Conservation (phyloP, 352 stramenopile species). For the Pythium rhizo-oryzae region DNA sequence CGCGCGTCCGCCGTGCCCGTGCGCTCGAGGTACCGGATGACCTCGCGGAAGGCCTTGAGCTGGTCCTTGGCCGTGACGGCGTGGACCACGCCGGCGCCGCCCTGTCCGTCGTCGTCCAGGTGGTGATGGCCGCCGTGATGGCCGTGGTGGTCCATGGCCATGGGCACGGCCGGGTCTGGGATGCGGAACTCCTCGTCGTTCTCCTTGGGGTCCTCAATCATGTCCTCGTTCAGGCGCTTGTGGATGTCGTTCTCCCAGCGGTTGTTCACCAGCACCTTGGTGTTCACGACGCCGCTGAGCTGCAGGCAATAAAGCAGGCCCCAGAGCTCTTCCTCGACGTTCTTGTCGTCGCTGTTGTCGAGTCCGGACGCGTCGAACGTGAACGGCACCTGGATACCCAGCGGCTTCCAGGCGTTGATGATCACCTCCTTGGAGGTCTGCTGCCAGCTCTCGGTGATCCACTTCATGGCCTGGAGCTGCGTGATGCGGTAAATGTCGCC, state of each 20-base stretch:
- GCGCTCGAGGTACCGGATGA: conserved; percentile 86
- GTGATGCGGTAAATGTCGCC: conserved; percentile 82
- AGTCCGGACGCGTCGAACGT: conserved; percentile 57
- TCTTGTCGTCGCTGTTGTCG: conserved; percentile 71
- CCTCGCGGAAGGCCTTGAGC: conserved; percentile 84
- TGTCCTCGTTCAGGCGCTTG: conserved; percentile 89
- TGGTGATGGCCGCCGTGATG: conserved; percentile 30
- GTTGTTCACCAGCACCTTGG: conserved; percentile 87
- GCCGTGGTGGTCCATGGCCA: conserved; percentile 35
- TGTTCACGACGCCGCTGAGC: conserved; percentile 84
- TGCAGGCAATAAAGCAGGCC: conserved; percentile 85
- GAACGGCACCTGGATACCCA: conserved; percentile 67
- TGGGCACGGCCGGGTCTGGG: conserved; percentile 44
- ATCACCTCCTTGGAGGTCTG: conserved; percentile 80
- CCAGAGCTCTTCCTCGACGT: conserved; percentile 87
- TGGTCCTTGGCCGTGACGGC: conserved; percentile 73
- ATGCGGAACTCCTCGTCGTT: conserved; percentile 85
- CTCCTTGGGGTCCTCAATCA: conserved; percentile 83
- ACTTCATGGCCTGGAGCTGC: conserved; percentile 87
- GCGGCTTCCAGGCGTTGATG: conserved; percentile 76
- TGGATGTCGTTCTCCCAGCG: conserved; percentile 90
- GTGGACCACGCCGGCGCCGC: conserved; percentile 32
- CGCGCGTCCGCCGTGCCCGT: conserved; percentile 64
- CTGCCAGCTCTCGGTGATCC: conserved; percentile 85
- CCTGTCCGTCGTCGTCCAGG: conserved; percentile 39